Base-by-base conservation (phyloP, 176 grass and related monocot species). In the Cenchrus fungigraminus region DNA sequence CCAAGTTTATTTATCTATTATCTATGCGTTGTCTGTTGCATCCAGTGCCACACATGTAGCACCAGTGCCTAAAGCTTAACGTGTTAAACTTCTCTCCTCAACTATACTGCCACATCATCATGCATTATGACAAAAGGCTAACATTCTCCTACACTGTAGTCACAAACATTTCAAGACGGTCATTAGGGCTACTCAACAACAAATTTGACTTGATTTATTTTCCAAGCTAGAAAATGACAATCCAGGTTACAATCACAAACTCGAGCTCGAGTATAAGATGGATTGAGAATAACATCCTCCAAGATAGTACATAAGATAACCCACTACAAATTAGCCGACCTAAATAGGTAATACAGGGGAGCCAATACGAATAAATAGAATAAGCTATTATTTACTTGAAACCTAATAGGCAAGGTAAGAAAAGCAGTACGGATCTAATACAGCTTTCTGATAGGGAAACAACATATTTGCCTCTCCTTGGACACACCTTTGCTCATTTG, bases 361-460 rank as follows among this genome's bases (percentile, higher is more conserved):
- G 22, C 12, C 50, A 10, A 69, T 54, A 62, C 6, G 49, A 89
- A 59, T 76, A 12, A 62, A 82, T 80, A 7, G 8, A 81, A 89
- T 62, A 68, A 75, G 76, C 77, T 81, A 85, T 42, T 83, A 88
- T 89, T 51, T 84, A 89, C 77, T 70, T 6, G 52, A 75, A 85
- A 49, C 44, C 31, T 54, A 71, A 28, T 79, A 1, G 25, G 20
- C 6, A 1, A 71, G 72, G 45, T 12, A 8, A 11, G 40, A 42
- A 83, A 74, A 6, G 31, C 8, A 2, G 34, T 3, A 28, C 22
- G 15, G 11, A 68, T 67, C 65, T 87, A 79, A 57, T 73, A 69
- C 64, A 76, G 3, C 77, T 79, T 89, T 89, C 83, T 69, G 65
- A 89, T 79, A 15, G 77, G 77, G 71, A 89, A 89, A n/a, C 88